A percentile compares a stretch with the other conserved stretches of the same genome.
These are phyloP conservation scores for Zoysia matrella DNA, from an alignment of 202 grass and related monocot species.

Conservation along the genomic window DNA sequence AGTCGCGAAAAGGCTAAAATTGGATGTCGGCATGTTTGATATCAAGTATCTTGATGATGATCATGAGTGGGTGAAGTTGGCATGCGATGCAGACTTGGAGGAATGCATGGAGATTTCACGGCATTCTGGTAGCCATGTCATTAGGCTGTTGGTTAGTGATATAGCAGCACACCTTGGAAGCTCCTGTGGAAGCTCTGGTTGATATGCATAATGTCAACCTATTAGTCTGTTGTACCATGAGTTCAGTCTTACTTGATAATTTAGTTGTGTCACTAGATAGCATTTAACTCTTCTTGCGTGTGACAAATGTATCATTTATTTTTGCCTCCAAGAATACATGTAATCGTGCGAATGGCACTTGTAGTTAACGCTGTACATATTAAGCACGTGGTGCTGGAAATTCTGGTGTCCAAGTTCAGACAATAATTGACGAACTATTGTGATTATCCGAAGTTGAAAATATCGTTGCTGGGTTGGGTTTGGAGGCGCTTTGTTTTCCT, in stretches of 20 bases:
- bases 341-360: conserved; percentile 33
- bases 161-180: conserved; percentile 62
- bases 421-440: conserved; percentile 9
- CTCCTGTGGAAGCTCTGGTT: conserved; percentile 86
- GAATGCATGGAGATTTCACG: conserved; percentile 89
- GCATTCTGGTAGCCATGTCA: conserved; percentile 66
- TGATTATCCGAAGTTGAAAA: conserved; percentile 33
- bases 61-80: conserved; percentile 91
- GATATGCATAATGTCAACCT: conserved; percentile 24
- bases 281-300: conserved; percentile 50
- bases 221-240: conserved; percentile 31
- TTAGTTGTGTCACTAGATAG: conserved; percentile 55
- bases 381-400: conserved; percentile 44
- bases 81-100: conserved; percentile 81
- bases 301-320: conserved; percentile 33
- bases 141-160: conserved; percentile 77
- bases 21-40: conserved; percentile 81
- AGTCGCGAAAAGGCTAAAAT: conserved; percentile 69
- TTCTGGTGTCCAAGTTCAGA: conserved; percentile 36
- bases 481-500: not conserved
- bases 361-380: conserved; percentile 61
- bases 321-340: conserved; percentile 39
- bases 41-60: conserved; percentile 96
- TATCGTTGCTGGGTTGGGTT: not conserved
- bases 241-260: conserved; percentile 39